Base-by-base conservation (phyloP, 2,329 filamentous ascomycete genomes). In the Phoma herbarum region DNA sequence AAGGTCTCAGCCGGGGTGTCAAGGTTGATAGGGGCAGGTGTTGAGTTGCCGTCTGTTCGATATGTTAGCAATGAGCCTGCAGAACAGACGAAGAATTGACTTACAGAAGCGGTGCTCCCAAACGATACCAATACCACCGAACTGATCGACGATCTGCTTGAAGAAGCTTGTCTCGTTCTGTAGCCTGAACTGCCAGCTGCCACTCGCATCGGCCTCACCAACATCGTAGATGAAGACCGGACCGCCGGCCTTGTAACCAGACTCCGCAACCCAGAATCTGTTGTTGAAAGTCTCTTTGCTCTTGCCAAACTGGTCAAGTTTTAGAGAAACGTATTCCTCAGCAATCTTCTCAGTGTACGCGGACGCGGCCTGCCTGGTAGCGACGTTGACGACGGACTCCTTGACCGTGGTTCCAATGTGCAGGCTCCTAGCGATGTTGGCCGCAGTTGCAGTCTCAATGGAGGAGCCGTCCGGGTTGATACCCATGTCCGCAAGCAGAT, bases 101-200 rank as follows among this genome's bases (percentile, higher is more conserved):
- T 60, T 48, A 71, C 68, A 78, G 54, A 72, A 81, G 29, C 79
- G 72, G 54, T 78, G 76, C 61, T 79, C 77, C 75, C 76, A 79
- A 0, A 76, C 70, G 39, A 79, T 76, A 4, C 76, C 77, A 41
- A 79, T 66, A 4, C 75, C 76, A 22, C 67, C 62, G 42, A 73
- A 78, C n/a, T 70, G 57, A 20, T 77, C 71, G 16, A 77, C 70
- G 11, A 78, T 55, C 52, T 76, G 69, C 56, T 72, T 73, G 64
- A 78, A 75, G 45, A 75, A 74, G 9, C 68, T 72, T 9, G 69
- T 73, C 43, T 66, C 62, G 47, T 74, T 71, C 49, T 64, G 62
- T 41, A 77, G 58, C 43, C 70, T 59, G 4, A 65, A 66, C n/a
- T 68, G 43, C 14, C 68, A 73, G 61, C 61, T 66, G 0, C 49